Conservation (phyloP, 805 yeast species). For the Kazachstania kunashirensis region DNA sequence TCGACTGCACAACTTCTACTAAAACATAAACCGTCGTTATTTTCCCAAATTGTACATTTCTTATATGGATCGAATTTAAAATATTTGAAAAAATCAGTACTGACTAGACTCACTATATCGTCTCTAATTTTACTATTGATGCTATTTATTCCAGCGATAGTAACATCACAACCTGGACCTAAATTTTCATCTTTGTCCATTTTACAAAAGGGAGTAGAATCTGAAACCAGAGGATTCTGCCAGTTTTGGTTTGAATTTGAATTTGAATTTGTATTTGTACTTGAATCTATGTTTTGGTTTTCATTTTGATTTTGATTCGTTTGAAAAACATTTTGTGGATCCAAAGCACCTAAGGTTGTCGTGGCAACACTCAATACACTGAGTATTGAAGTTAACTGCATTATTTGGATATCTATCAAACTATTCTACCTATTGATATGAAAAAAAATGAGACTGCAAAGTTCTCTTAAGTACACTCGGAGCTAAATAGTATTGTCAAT, state of each 20-base stretch:
- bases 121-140: slow-evolving; percentile 47
- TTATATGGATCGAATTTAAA: slow-evolving; percentile 77
- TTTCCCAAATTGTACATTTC: slow-evolving; percentile 81
- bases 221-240: neutral
- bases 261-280: too few species aligned
- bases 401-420: too few species aligned
- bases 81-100: slow-evolving; percentile 76
- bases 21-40: slow-evolving; percentile 69
- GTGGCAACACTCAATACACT: neutral
- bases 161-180: slow-evolving; percentile 32
- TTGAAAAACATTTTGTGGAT: slow-evolving; percentile 1
- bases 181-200: slow-evolving; percentile 26
- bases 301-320: neutral
- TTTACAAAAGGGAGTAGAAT: slow-evolving; percentile 24
- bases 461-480: too few species aligned
- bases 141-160: slow-evolving; percentile 40
- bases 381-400: neutral
- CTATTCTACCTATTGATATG: too few species aligned
- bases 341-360: neutral
- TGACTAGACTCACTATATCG: slow-evolving; percentile 45
- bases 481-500: too few species aligned
- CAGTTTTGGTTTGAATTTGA: neutral
- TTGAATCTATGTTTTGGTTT: too few species aligned
- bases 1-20: slow-evolving; percentile 87
- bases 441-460: too few species aligned